phyloP scores from a whole-genome alignment of 179 eudicot species.

The Spinacia oleracea region DNA sequence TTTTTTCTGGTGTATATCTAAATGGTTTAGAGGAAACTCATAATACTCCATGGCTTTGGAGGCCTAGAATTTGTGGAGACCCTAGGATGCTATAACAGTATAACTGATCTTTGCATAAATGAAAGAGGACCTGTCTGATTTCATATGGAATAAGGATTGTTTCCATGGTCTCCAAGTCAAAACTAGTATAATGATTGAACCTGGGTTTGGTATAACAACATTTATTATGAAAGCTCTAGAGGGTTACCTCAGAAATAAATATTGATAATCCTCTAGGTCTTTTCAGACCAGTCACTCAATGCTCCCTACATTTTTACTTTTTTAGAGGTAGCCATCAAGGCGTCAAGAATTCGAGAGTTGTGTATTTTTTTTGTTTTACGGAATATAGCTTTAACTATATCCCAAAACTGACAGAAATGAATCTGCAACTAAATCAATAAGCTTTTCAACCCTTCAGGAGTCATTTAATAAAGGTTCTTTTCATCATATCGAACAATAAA shows the following conservation, averaged over 20 bases:
- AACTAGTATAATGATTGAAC: neutral
- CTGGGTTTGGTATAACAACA: conserved; percentile 24
- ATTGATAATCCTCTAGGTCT: conserved; percentile 47
- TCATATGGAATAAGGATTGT: neutral
- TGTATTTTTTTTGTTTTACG: too few species aligned
- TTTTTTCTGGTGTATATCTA: neutral
- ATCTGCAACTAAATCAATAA: neutral
- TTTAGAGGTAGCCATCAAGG: conserved; percentile 49
- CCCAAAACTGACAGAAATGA: too few species aligned
- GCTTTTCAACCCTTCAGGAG: too few species aligned
- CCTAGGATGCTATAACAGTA: neutral
- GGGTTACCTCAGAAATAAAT: conserved; percentile 35
- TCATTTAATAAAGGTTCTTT: too few species aligned
- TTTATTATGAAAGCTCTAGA: conserved; percentile 48
- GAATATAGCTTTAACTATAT: neutral
- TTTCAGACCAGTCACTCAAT: conserved; percentile 60
- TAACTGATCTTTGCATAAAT: neutral
- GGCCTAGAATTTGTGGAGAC: too few species aligned
- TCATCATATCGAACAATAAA: too few species aligned
- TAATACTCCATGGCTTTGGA: too few species aligned
- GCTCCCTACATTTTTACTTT: conserved; percentile 44
- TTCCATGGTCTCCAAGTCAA: neutral
- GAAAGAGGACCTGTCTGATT: neutral
- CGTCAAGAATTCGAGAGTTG: neutral
- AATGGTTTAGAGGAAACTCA: neutral